Percentiles rank a stretch among this genome's conserved stretches.
phyloP scores from a whole-genome alignment of 306 rosid genomes.

The Cucumis cinereus region DNA sequence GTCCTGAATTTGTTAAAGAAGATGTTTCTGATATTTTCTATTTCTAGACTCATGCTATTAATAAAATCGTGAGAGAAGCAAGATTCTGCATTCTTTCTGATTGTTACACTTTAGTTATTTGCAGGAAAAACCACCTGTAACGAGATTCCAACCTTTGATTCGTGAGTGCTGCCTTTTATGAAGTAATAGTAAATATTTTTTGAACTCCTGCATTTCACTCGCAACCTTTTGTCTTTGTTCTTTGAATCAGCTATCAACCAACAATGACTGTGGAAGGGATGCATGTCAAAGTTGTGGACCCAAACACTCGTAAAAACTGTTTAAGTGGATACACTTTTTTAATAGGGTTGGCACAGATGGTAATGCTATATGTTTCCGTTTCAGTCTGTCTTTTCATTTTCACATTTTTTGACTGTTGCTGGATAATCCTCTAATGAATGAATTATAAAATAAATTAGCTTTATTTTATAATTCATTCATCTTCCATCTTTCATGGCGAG shows the following conservation, averaged over 20 bases:
- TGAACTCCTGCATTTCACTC: neutral
- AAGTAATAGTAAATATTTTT: neutral
- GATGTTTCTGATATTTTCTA: neutral
- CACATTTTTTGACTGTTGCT: neutral
- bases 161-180: slow-evolving; percentile 43
- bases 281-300: slow-evolving; percentile 58
- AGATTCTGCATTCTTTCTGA: slow-evolving; percentile 20
- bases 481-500: no score
- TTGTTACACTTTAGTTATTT: slow-evolving; percentile 32
- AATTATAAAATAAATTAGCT: neutral
- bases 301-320: slow-evolving; percentile 58
- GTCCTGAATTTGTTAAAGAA: neutral
- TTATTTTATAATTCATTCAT: no score
- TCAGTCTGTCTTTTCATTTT: slow-evolving; percentile 6
- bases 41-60: neutral
- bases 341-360: slow-evolving; percentile 47
- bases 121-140: slow-evolving; percentile 46
- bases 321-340: slow-evolving; percentile 62
- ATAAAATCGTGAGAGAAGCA: neutral
- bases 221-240: neutral
- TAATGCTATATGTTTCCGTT: slow-evolving; percentile 19
- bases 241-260: slow-evolving; percentile 49
- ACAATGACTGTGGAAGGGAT: slow-evolving; percentile 47
- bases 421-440: neutral
- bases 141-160: slow-evolving; percentile 50